Percentiles rank a stretch among this genome's conserved stretches.
These are phyloP conservation scores for Solanum clarkiae DNA, from an alignment of 257 asterid species.

Conservation along the genomic window DNA sequence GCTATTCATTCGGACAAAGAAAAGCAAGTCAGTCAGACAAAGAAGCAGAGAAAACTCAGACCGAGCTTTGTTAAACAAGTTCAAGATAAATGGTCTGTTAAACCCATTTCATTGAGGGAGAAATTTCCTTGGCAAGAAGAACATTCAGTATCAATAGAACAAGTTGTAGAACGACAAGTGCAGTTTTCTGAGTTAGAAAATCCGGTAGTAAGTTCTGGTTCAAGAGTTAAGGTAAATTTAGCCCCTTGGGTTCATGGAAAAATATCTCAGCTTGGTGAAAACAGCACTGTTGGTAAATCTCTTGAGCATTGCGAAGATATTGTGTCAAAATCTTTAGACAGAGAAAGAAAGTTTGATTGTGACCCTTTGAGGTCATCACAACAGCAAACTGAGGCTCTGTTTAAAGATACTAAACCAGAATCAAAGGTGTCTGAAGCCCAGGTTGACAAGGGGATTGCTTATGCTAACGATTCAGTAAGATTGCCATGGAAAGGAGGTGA, in stretches of 20 bases:
- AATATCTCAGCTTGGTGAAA: slow-evolving; percentile 1
- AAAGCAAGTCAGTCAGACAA: slow-evolving; percentile 5
- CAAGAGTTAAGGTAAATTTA: slow-evolving; percentile 20
- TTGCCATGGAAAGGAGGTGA: slow-evolving; percentile 53
- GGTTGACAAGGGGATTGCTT: not conserved
- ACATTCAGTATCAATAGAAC: slow-evolving; percentile 6
- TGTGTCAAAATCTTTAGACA: slow-evolving; percentile 7
- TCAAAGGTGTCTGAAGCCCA: not conserved
- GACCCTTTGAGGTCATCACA: too few relatives aligned
- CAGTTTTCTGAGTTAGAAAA: not conserved
- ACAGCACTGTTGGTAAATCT: slow-evolving; percentile 1
- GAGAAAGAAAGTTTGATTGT: not conserved
- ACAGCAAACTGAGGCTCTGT: too few relatives aligned
- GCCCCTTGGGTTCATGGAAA: slow-evolving; percentile 77
- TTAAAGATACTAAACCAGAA: not conserved
- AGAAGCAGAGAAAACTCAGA: slow-evolving; percentile 64
- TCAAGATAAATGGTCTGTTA: slow-evolving; percentile 71
- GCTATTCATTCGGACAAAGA: slow-evolving; percentile 23
- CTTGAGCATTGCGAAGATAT: slow-evolving; percentile 1
- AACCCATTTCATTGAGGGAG: slow-evolving; percentile 37
- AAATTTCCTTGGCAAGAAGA: slow-evolving; percentile 65
- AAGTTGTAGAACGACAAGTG: slow-evolving; percentile 9
- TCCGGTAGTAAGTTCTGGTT: slow-evolving; percentile 3
- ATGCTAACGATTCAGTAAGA: slow-evolving; percentile 5
- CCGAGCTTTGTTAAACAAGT: slow-evolving; percentile 73